These are phyloP conservation scores for Beauveria asiatica DNA, from an alignment of 2,329 filamentous ascomycete species.

Conservation along the genomic window DNA sequence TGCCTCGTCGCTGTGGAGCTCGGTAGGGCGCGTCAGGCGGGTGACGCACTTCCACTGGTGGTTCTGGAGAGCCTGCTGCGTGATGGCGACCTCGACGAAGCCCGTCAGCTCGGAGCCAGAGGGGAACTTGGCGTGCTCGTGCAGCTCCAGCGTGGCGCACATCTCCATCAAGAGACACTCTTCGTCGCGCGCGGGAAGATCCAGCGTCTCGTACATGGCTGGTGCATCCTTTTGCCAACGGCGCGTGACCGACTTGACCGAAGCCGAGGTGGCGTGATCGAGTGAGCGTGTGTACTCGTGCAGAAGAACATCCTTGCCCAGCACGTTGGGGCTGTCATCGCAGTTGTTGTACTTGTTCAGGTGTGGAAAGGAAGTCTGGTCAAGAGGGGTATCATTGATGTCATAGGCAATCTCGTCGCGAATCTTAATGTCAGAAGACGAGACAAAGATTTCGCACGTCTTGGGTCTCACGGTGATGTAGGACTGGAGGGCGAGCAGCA, in stretches of 20 bases:
- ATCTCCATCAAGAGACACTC: conserved; percentile 53
- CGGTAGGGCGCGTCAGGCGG: conserved; percentile 46
- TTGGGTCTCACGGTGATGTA: conserved; percentile 47
- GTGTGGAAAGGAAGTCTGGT: conserved; percentile 44
- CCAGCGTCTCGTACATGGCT: conserved; percentile 44
- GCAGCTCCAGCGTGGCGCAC: conserved; percentile 51
- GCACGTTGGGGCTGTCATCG: conserved; percentile 41
- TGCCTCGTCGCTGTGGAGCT: conserved; percentile 40
- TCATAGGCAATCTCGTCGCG: conserved; percentile 39
- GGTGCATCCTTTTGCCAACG: conserved; percentile 53
- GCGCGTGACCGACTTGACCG: conserved; percentile 42
- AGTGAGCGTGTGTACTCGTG: conserved; percentile 51
- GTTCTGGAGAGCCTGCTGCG: conserved; percentile 42
- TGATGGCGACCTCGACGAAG: conserved; percentile 50
- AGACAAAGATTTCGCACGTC: conserved; percentile 51
- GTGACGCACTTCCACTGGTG: conserved; percentile 55
- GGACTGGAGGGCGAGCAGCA: conserved; percentile 45
- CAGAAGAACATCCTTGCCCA: conserved; percentile 44
- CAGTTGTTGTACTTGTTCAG: conserved; percentile 45
- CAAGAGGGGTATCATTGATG: conserved; percentile 34
- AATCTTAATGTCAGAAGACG: conserved; percentile 42
- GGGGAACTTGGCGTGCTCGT: conserved; percentile 49
- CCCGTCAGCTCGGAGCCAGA: conserved; percentile 51
- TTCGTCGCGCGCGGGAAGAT: conserved; percentile 39
- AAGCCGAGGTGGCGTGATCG: conserved; percentile 47